A percentile compares a stretch with the other conserved stretches of the same genome.
phyloP scores from a whole-genome alignment of 1,139 yeast genomes.

The Arxiozyma bovina region DNA sequence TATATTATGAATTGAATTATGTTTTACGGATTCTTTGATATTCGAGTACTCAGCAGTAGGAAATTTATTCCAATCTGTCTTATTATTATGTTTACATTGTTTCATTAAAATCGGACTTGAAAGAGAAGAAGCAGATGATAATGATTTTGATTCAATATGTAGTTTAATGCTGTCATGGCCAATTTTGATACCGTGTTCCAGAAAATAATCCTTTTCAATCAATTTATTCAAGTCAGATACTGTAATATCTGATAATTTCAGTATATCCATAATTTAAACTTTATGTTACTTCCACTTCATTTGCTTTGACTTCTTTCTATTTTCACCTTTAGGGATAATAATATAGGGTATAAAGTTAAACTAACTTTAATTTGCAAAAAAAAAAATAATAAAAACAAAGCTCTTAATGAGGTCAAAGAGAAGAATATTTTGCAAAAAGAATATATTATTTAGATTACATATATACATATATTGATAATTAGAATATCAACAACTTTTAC shows the following conservation, averaged over 20 bases:
- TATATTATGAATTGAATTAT: not conserved
- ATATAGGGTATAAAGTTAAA: too few relatives aligned
- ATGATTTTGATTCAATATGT: not conserved
- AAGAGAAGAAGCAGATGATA: not conserved
- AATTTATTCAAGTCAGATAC: conserved; percentile 1
- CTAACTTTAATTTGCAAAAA: not conserved
- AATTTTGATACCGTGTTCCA: conserved; percentile 1
- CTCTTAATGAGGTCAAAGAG: too few relatives aligned
- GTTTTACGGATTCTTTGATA: not conserved
- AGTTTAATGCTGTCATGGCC: not conserved
- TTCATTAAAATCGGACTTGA: not conserved
- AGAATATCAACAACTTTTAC: too few relatives aligned
- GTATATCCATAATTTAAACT: too few relatives aligned
- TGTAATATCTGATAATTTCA: conserved; percentile 1
- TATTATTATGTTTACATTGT: not conserved
- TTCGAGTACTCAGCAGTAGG: too few relatives aligned
- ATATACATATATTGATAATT: too few relatives aligned
- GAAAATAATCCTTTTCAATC: not conserved
- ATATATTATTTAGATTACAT: too few relatives aligned
- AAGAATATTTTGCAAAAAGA: not conserved
- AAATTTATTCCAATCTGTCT: not conserved
- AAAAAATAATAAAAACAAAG: too few relatives aligned
- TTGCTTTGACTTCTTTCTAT: not conserved
- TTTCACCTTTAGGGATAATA: not conserved
- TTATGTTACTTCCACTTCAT: not conserved